Evolutionary conservation across 331 rosid species (phyloP).

Genomic region (Pyracantha coccinea): DNA sequence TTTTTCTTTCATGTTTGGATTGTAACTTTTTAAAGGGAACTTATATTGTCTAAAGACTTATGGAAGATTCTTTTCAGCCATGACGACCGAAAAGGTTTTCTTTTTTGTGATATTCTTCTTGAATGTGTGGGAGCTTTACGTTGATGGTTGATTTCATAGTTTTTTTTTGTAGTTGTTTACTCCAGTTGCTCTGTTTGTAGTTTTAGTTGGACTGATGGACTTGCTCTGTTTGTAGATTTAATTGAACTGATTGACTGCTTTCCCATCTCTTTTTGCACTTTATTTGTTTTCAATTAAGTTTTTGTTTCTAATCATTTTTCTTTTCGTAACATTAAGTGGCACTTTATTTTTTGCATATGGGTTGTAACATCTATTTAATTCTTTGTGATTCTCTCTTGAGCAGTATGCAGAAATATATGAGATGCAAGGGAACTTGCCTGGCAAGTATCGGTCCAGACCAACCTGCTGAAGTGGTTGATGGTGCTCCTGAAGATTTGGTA

Average conservation of each 20-base stretch:
- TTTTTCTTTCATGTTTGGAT: neutral
- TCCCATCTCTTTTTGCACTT: neutral
- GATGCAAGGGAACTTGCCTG: conserved; percentile 88
- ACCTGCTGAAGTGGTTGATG: conserved; percentile 90
- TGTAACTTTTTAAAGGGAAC: neutral
- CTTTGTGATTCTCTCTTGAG: conserved; percentile 1
- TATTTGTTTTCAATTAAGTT: neutral
- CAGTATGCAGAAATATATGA: conserved; percentile 82
- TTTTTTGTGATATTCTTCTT: neutral
- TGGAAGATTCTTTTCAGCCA: neutral
- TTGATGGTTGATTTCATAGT: neutral
- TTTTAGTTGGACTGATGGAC: neutral
- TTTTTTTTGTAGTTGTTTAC: neutral
- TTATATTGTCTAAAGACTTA: neutral
- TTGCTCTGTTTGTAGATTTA: neutral
- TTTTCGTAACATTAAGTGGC: neutral
- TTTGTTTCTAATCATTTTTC: neutral
- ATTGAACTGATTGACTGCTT: neutral
- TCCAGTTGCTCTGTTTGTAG: neutral
- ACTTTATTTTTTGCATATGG: neutral
- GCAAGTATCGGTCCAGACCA: conserved; percentile 85
- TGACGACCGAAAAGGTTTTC: neutral
- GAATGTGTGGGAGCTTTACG: neutral
- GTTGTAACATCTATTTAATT: neutral
- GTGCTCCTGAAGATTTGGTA: conserved; percentile 88